A percentile compares a stretch with the other conserved stretches of the same genome.
phyloP scores from a whole-genome alignment of 495 filamentous ascomycete genomes.

The Aspergillus sclerotioniger region DNA sequence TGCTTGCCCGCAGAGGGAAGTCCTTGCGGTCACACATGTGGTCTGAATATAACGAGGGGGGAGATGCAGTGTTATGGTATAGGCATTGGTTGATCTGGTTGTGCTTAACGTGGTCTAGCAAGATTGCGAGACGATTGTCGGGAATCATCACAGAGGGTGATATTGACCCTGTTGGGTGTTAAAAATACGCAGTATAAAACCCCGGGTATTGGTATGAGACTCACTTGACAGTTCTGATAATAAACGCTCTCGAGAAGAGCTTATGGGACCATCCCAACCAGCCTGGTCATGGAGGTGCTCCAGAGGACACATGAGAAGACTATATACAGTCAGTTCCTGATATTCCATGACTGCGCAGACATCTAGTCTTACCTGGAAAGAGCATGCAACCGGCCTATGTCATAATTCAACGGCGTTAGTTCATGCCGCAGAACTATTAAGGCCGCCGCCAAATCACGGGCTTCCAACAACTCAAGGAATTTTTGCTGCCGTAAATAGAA shows the following conservation, averaged over 20 bases:
- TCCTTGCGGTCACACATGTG: constrained; percentile 77
- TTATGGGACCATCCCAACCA: constrained; percentile 83
- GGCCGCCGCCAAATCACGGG: constrained; percentile 67
- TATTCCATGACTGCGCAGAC: not conserved
- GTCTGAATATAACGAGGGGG: constrained; percentile 85
- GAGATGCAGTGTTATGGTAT: constrained; percentile 78
- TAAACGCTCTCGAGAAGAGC: constrained; percentile 69
- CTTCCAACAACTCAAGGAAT: constrained; percentile 86
- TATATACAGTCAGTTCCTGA: constrained; percentile 22
- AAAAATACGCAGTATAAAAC: not conserved
- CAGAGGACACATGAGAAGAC: constrained; percentile 82
- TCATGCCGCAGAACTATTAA: constrained; percentile 81
- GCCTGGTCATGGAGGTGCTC: constrained; percentile 81
- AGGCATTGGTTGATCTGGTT: constrained; percentile 78
- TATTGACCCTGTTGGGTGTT: constrained; percentile 64
- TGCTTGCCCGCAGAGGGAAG: constrained; percentile 67
- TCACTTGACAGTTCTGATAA: constrained; percentile 82
- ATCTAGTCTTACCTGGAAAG: constrained; percentile 66
- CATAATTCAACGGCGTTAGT: constrained; percentile 81
- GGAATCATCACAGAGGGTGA: constrained; percentile 99
- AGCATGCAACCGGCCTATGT: constrained; percentile 71
- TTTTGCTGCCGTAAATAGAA: constrained; percentile 92
- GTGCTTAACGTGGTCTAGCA: constrained; percentile 81
- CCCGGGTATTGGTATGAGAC: constrained; percentile 16
- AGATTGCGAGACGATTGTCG: constrained; percentile 79